phyloP scores from a whole-genome alignment of 352 stramenopile species.

The Phytophthora litchii region DNA sequence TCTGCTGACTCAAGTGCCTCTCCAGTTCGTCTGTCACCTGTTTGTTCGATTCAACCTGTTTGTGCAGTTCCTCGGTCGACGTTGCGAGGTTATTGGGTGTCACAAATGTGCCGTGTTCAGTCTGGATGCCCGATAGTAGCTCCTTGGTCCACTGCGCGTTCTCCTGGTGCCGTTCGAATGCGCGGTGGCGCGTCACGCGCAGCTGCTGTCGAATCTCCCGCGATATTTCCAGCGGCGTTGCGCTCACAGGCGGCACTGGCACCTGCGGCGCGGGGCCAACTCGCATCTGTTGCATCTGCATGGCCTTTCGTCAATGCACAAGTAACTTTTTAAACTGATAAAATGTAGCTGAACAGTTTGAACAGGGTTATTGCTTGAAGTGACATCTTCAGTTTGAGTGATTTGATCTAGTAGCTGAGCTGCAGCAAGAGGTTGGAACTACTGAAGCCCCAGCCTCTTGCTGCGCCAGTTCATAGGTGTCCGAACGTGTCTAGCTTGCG shows the following conservation, averaged over 20 bases:
- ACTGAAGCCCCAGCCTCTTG: no score
- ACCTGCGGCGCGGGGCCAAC: conserved; percentile 32
- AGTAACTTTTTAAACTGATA: no score
- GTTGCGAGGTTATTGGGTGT: conserved; percentile 3
- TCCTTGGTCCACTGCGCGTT: conserved; percentile 65
- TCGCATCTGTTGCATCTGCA: conserved; percentile 46
- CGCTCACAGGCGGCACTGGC: conserved; percentile 39
- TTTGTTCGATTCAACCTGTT: conserved; percentile 20
- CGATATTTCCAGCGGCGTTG: conserved; percentile 46
- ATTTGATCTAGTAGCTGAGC: no score
- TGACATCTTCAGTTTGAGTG: no score
- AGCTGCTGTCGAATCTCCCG: conserved; percentile 54
- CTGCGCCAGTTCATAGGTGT: conserved; percentile 94
- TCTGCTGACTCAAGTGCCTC: conserved; percentile 20
- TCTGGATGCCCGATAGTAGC: conserved; percentile 24
- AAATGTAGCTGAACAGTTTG: no score
- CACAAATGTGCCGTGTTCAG: conserved; percentile 1
- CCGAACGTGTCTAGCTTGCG: conserved; percentile 92
- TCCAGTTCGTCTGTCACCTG: conserved; percentile 26
- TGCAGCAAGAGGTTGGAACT: no score
- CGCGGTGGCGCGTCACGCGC: conserved; percentile 52
- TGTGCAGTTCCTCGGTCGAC: conserved; percentile 23
- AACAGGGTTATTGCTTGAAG: no score
- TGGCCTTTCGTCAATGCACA: not conserved
- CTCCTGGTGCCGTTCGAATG: conserved; percentile 66